Base-by-base conservation (phyloP, 805 yeast species). In the Metschnikowia lachancei region DNA sequence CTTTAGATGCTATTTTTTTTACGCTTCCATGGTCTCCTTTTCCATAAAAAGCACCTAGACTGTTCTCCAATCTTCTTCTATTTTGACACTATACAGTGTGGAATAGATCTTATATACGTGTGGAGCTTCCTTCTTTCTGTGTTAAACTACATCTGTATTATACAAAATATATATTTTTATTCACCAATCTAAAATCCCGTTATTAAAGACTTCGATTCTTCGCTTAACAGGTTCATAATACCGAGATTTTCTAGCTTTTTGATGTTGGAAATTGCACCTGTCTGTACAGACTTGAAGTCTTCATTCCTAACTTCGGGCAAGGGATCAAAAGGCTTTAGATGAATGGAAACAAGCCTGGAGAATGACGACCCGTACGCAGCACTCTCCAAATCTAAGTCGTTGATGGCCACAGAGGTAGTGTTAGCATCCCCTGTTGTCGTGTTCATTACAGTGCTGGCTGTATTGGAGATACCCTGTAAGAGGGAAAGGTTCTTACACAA, bases 361-460 rank as follows among this genome's bases (percentile, higher is more conserved):
- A 80, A 94, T 43, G 83, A 81, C 0, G 97, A 84, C 2, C 98
- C 98, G 66, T 91, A 94, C 2, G 94, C 74, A 2, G 75, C 62
- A 41, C 84, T 76, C 51, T 90, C 96, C 20, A 76, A 59, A 53
- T 83, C 85, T 17, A 76, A 58, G 40, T 78, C 82, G 33, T 64
- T 64, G 30, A 71, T 66, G 24, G 71, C 74, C 34, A 69, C 64
- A 16, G 54, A 51, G 5, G 56, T 43, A 13, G 63, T 43, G 3
- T 47, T 50, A n/a, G 56, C 52, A 17, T 51, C 61, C 3, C 56
- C 56, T 6, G 53, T 36, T 3, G 45, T 50, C 12, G 56, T 56
- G 29, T 56, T 53, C 3, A 54, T 52, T 4, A 53, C 58, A 1
- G 55, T 49, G 12, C 53, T 50, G 3, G 51, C 43, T 13, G 54